Evolutionary conservation across 306 rosid genomes (phyloP), one percentile per base, ranked within the genome.

Genomic region (Cucurbita moschata): DNA sequence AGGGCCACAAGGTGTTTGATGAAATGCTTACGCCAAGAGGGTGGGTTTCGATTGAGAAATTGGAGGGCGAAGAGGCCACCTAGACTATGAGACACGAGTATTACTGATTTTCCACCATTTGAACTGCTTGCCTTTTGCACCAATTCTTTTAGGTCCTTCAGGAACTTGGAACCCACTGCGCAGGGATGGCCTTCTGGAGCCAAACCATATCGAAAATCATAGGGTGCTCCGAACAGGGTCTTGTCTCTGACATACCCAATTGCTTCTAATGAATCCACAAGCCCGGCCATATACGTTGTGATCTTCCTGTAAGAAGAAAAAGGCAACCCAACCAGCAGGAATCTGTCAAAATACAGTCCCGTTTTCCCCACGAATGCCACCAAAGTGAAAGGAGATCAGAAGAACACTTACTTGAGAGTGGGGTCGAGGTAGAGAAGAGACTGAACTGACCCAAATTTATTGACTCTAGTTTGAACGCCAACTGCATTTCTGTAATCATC

Each of bases 141-240:
- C 74, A 94, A 81, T 6, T 53, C 59, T 78, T 82, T 93, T 5
- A 94, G 86, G 79, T 94, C 98, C 23, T 87, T 50, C 0, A 94
- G 72, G 76, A 83, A 94, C 81, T 87, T 85, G n/a, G 96, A 73
- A 1, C 98, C 97, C 42, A 89, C 98, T 6, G 65, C 76, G 60
- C 83, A 85, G 52, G 92, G 89, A 30, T 85, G 97, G 5, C 87
- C 90, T 71, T 85, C 85, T 1, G 90, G 80, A 0, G 98, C 97
- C 46, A 94, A 85, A 59, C 98, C 97, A 23, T 94, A 90, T 8
- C 96, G 87, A 75, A 94, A 94, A 79, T 94, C 97, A 30, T 90
- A 90, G 1, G 97, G 98, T 12, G 98, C 98, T 71, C 98, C 98
- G 54, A 88, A 94, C 4, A 94, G 83, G 35, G 84, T 94, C 70